Evolutionary conservation across 2,329 filamentous ascomycete species (phyloP).

Genomic region (Teratosphaeria viscida): DNA sequence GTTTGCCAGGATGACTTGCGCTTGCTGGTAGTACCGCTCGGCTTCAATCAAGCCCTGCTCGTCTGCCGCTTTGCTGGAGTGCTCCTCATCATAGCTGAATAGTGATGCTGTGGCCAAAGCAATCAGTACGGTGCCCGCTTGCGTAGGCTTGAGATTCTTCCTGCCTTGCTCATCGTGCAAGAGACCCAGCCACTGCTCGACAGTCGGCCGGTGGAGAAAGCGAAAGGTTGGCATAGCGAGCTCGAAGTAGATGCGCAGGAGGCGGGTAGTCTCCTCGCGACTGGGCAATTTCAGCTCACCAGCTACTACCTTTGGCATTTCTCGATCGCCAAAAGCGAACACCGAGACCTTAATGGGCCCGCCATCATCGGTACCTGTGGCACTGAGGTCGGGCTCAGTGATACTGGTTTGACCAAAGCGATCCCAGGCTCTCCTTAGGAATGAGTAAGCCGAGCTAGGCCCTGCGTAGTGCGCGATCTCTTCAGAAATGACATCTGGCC

Average conservation of each 20-base stretch:
- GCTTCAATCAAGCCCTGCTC: slow-evolving; percentile 16
- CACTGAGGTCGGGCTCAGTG: slow-evolving; percentile 3
- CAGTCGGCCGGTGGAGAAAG: slow-evolving; percentile 35
- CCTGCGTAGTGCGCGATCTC: slow-evolving; percentile 16
- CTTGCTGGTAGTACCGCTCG: slow-evolving; percentile 19
- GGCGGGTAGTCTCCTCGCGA: slow-evolving; percentile 24
- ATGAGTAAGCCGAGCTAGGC: slow-evolving; percentile 23
- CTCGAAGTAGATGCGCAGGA: slow-evolving; percentile 34
- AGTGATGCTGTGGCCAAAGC: slow-evolving; percentile 41
- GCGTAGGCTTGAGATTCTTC: slow-evolving; percentile 32
- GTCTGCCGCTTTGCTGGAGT: slow-evolving; percentile 6
- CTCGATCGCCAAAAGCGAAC: slow-evolving; percentile 42
- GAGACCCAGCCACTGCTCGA: slow-evolving; percentile 35
- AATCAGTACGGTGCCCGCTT: slow-evolving; percentile 40
- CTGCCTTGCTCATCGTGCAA: slow-evolving; percentile 33
- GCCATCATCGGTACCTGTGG: slow-evolving; percentile 15
- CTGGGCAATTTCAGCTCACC: neutral
- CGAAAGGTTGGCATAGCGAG: slow-evolving; percentile 34
- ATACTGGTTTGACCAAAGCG: slow-evolving; percentile 31
- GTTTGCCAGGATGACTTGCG: slow-evolving; percentile 11
- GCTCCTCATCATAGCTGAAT: slow-evolving; percentile 25
- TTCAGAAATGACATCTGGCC: neutral
- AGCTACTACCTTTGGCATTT: slow-evolving; percentile 28
- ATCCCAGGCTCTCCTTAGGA: slow-evolving; percentile 41
- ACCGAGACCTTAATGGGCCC: slow-evolving; percentile 32